Percentiles rank a stretch among this genome's conserved stretches.
Conservation (phyloP, 805 yeast species). For the Wickerhamomyces ciferrii region DNA sequence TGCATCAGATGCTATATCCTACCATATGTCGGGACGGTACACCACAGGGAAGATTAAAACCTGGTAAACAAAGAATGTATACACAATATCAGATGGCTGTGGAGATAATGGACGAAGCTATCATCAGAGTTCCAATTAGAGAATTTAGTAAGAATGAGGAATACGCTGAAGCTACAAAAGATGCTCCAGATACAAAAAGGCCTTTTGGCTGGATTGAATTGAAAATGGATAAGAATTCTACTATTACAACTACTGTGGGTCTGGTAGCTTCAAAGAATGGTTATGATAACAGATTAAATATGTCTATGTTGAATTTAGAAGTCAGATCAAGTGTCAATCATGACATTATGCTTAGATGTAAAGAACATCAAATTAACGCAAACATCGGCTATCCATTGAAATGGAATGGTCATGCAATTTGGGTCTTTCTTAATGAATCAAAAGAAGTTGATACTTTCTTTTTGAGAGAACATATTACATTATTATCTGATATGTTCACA, state of each 20-base stretch:
- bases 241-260: constrained; percentile 39
- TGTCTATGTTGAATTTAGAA: constrained; percentile 51
- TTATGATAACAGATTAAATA: constrained; percentile 42
- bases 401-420: constrained; percentile 77
- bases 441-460: constrained; percentile 53
- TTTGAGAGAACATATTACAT: constrained; percentile 74
- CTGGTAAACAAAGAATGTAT: constrained; percentile 52
- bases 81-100: constrained; percentile 53
- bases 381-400: constrained; percentile 65
- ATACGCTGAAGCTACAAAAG: constrained; percentile 26
- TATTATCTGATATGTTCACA: constrained; percentile 63
- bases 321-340: constrained; percentile 85
- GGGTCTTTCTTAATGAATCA: constrained; percentile 57
- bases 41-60: constrained; percentile 32
- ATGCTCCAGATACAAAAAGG: constrained; percentile 35
- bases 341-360: constrained; percentile 65
- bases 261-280: constrained; percentile 52
- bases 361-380: constrained; percentile 47
- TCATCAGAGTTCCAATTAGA: constrained; percentile 74
- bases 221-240: constrained; percentile 50
- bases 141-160: constrained; percentile 73
- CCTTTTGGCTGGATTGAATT: constrained; percentile 94
- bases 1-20: constrained; percentile 70
- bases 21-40: constrained; percentile 49
- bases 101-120: constrained; percentile 57